Base-by-base conservation (phyloP, 108 stramenopile species). In the Skeletonema potamos region DNA sequence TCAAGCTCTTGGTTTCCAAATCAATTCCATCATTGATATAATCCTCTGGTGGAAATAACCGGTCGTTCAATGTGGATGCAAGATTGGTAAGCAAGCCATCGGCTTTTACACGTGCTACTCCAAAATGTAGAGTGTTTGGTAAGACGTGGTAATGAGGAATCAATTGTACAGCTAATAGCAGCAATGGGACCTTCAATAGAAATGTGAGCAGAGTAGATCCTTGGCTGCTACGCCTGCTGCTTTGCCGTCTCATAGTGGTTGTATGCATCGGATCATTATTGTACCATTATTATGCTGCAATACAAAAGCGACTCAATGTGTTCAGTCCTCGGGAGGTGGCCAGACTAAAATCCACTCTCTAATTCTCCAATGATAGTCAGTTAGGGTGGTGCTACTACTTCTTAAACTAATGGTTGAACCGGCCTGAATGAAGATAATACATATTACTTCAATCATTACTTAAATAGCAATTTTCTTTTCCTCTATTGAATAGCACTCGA, bases 401-500 rank as follows among this genome's bases (percentile, higher is more conserved):
- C n/a, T n/a, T n/a, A n/a, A n/a, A n/a, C n/a, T n/a, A n/a, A n/a
- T n/a, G n/a, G n/a, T n/a, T n/a, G n/a, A n/a, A n/a, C n/a, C n/a
- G n/a, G n/a, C n/a, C n/a, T 34, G 34, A 7, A 34, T 6, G 34
- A 34, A 6, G 34, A 7, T 6, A 34, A 34, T 34, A 7, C 34
- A 7, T 34, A 7, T 4, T 4, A 5, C 18, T 1, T 18, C 6
- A 3, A 46, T 5, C n/a, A 18, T 46, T 6, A 4, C 15, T 74
- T 73, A 83, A 55, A 83, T 60, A 65, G 73, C 58, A 56, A 62
- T 51, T 27, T 72, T 64, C 54, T 84, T 87, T 81, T 86, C 82
- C 57, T 88, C 85, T 54, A 89, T 72, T 12, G 88, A 89, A 80
- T 83, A 93, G 71, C 89, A 90, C 64, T 91, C 89, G 30, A 91